Percentiles rank a stretch among this genome's conserved stretches.
Conservation (phyloP, 371 early-diverging fungal genomes). For the Dichotomocladium elegans region DNA sequence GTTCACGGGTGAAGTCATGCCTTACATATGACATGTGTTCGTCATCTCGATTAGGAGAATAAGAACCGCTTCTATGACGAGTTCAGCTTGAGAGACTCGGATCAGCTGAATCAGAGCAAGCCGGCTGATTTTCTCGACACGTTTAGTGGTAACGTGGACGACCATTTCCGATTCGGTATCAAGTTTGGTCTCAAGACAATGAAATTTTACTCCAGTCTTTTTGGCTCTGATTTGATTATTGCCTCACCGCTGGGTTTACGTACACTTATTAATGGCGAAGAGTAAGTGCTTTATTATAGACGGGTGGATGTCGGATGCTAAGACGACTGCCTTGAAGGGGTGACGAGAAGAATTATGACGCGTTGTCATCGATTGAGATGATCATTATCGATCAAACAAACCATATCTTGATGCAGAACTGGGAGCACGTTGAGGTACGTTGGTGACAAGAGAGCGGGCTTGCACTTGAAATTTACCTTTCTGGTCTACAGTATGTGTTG, state of each 20-base stretch:
- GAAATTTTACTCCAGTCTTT: constrained; percentile 86
- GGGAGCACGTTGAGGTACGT: constrained; percentile 86
- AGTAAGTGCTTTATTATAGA: constrained; percentile 29
- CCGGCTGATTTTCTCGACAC: constrained; percentile 80
- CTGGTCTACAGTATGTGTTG: constrained; percentile 56
- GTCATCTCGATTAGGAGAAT: constrained; percentile 54
- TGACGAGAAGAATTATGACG: constrained; percentile 88
- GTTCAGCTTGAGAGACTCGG: constrained; percentile 58
- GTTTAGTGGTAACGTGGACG: constrained; percentile 94
- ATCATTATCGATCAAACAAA: constrained; percentile 86
- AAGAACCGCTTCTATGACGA: constrained; percentile 78
- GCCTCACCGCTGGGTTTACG: constrained; percentile 92
- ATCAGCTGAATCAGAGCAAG: constrained; percentile 59
- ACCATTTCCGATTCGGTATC: constrained; percentile 93
- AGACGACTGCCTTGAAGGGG: constrained; percentile 48
- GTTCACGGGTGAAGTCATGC: background rate
- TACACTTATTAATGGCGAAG: constrained; percentile 78
- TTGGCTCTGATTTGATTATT: constrained; percentile 86
- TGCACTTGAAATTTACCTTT: background rate
- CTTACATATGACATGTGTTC: background rate
- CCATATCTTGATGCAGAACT: constrained; percentile 94
- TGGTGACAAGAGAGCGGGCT: background rate
- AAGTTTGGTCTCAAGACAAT: constrained; percentile 82
- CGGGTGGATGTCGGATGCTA: background rate
- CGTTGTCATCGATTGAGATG: constrained; percentile 88